Base-by-base conservation (phyloP, 768 basidiomycete species). In the Dacryopinax primogenitus region DNA sequence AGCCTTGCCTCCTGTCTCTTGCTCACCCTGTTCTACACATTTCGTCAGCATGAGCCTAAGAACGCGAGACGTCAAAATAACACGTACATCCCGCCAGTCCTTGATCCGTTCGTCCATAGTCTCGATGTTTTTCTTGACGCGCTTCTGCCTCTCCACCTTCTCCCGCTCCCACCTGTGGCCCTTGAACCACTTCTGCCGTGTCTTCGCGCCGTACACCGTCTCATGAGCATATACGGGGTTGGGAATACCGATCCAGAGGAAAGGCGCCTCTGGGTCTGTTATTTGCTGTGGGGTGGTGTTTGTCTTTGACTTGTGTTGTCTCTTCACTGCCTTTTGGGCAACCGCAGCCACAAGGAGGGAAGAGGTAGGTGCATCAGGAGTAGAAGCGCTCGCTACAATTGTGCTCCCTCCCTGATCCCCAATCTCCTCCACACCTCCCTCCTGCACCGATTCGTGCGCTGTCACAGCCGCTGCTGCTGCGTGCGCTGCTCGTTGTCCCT, bases 111-210 rank as follows among this genome's bases (percentile, higher is more conserved):
- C 30, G 30, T 41, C 34, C 66, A 65, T 64, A 15, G 23, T 67
- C 30, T 44, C 33, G 32, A 67, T 18, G 21, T 34, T 26, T 3
- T 23, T n/a, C 34, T 64, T 34, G 35, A 65, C 63, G 30, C 36
- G 36, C 65, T 69, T 35, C 62, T 63, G 16, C 26, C 65, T 44
- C 26, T 64, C 62, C 36, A 15, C 33, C 62, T 63, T 26, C 30
- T 47, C 51, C 65, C 58, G 66, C 76, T 92, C 86, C 86, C 87
- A 90, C 70, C 82, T 87, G 79, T 92, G 90, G n/a, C 90, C 90
- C 79, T 92, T 92, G 83, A 92, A 92, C 90, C 92, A 92, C 67
- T 81, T 78, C 79, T 84, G 87, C 82, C 82, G 23, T 13, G 51
- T 11, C 30, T 18, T 13, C 26, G 3, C 2, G 23, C 51, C 51